Conservation (phyloP, 352 stramenopile genomes). For the Pythium rishiriense region DNA sequence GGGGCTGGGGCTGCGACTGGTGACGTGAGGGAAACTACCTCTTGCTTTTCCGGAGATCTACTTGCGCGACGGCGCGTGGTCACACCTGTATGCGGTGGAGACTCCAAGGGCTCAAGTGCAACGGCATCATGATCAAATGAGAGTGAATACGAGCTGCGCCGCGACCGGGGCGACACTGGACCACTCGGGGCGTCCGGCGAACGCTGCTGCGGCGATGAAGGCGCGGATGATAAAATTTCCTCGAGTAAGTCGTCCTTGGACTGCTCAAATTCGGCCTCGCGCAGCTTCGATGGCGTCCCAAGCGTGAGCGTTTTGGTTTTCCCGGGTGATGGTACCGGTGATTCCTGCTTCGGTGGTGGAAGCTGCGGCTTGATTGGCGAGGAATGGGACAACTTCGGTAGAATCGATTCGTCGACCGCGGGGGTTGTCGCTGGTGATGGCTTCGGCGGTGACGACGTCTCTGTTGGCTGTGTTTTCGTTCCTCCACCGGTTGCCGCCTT, state of each 20-base stretch:
- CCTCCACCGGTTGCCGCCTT: not conserved
- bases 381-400: slow-evolving; percentile 6
- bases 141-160: slow-evolving; percentile 51
- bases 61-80: slow-evolving; percentile 1
- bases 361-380: slow-evolving; percentile 6
- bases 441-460: not conserved
- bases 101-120: not conserved
- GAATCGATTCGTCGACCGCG: slow-evolving; percentile 9
- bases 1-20: not conserved
- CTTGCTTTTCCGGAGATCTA: slow-evolving; percentile 17
- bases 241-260: slow-evolving; percentile 69
- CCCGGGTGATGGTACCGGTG: slow-evolving; percentile 22
- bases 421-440: not conserved
- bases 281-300: slow-evolving; percentile 40
- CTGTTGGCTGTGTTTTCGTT: not conserved
- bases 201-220: slow-evolving; percentile 10
- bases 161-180: slow-evolving; percentile 16
- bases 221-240: slow-evolving; percentile 42
- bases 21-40: not conserved
- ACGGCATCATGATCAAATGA: slow-evolving; percentile 44
- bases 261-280: slow-evolving; percentile 65
- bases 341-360: not conserved
- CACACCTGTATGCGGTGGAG: not conserved
- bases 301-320: slow-evolving; percentile 41
- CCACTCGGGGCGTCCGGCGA: not conserved